Base-by-base conservation (phyloP, 768 basidiomycete genomes). In the Naganishia friedmannii region DNA sequence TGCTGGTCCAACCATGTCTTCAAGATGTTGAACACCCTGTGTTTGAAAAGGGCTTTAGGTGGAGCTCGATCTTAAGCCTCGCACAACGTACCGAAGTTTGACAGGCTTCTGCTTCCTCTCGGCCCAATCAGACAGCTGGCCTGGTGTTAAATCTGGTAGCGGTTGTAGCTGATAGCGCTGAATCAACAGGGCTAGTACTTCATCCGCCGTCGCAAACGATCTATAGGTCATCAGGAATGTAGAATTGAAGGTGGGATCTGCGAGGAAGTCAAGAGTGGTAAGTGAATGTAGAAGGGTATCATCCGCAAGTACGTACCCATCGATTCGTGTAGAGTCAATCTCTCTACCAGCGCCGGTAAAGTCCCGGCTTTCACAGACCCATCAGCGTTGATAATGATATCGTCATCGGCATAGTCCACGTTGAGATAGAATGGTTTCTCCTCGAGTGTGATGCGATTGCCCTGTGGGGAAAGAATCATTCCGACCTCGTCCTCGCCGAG, bases 221-320 rank as follows among this genome's bases (percentile, higher is more conserved):
- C 93, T 92, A 84, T 92, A 96, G 0, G 95, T 96, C 87, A 96
- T 89, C 73, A 98, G 82, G 86, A 98, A 98, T 0, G 93, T 89
- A 78, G 89, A 88, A 79, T 85, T 90, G 82, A 89, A 95, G 8
- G 86, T 86, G 0, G 88, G 85, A 80, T 96, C 90, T 90, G 74
- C 69, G 60, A 46, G 56, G 26, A 21, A 31, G 32, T 0, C 53
- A 28, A 6, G 21, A 31, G 17, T 31, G 32, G 17, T 31, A 23
- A 54, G 10, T 6, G 9, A 3, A 28, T 53, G 57, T 13, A 7
- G 8, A 65, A 34, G 8, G 12, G 31, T 6, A 51, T 51, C 10
- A 32, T 17, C 2, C 15, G 48, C 53, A 26, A 54, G 26, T 39
- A 78, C 88, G 76, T 74, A 92, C 93, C 91, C 66, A 87, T 87